Conservation (phyloP, 345 rosid species). For the Citrus glauca region DNA sequence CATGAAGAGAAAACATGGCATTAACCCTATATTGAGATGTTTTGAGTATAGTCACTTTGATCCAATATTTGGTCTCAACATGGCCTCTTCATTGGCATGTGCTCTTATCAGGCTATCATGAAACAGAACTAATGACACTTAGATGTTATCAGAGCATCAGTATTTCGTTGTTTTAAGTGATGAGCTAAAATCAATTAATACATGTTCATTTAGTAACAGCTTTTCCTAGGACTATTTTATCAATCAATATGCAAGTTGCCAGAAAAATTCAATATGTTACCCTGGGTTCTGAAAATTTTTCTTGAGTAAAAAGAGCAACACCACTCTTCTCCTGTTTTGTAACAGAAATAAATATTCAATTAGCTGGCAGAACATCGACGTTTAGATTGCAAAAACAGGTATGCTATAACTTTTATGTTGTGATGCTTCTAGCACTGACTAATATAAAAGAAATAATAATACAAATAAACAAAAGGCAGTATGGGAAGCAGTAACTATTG, state of each 20-base stretch:
- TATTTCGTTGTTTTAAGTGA: no score
- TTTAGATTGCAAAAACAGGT: background rate
- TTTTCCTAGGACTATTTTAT: no score
- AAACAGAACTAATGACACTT: no score
- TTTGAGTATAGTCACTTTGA: no score
- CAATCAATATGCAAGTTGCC: background rate
- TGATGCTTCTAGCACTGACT: background rate
- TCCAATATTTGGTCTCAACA: no score
- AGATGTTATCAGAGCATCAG: no score
- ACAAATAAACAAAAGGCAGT: background rate
- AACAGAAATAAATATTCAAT: constrained; percentile 5
- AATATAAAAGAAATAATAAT: background rate
- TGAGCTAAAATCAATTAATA: no score
- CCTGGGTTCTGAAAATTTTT: constrained; percentile 79
- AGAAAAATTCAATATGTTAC: constrained; percentile 1
- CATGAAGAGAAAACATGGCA: background rate
- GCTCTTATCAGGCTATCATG: no score
- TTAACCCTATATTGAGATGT: no score
- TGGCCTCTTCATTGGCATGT: no score
- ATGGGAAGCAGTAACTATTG: background rate
- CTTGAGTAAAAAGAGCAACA: constrained; percentile 72
- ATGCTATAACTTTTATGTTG: background rate
- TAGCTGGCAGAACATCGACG: background rate
- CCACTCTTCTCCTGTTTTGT: constrained; percentile 79
- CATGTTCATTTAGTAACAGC: no score